phyloP scores from a whole-genome alignment of 805 yeast species.

The Ogataea kodamae region DNA sequence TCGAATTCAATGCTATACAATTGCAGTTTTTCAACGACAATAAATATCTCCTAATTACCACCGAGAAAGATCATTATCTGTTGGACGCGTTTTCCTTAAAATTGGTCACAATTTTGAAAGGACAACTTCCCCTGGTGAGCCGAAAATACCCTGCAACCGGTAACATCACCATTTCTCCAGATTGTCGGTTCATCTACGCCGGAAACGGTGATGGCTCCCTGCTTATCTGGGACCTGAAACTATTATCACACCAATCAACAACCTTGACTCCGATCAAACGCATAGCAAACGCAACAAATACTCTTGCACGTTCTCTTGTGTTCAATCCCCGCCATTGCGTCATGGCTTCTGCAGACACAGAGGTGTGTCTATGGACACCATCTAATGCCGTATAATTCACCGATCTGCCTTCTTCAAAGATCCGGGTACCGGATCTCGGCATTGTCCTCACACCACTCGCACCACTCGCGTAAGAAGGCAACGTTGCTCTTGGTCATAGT shows the following conservation, averaged over 20 bases:
- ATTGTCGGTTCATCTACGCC: conserved; percentile 57
- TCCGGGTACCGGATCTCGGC: conserved; percentile 70
- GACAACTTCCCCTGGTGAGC: conserved; percentile 39
- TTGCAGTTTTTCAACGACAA: conserved; percentile 46
- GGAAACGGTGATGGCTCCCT: conserved; percentile 56
- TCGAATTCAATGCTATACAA: conserved; percentile 19
- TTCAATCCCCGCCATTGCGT: conserved; percentile 61
- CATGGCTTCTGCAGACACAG: conserved; percentile 63
- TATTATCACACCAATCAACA: conserved; percentile 4
- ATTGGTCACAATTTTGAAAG: conserved; percentile 37
- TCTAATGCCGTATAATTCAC: no score
- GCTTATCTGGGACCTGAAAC: conserved; percentile 47
- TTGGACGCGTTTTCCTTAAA: conserved; percentile 15
- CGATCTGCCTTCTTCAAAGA: conserved; percentile 30
- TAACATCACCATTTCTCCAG: conserved; percentile 59
- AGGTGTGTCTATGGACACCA: conserved; percentile 43
- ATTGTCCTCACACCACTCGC: conserved; percentile 60
- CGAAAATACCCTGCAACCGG: conserved; percentile 47
- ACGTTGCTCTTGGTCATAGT: conserved; percentile 46
- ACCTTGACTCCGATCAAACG: conserved; percentile 21
- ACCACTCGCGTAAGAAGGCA: conserved; percentile 61
- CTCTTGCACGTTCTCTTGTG: conserved; percentile 45
- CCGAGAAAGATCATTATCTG: conserved; percentile 23
- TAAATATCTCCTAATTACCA: conserved; percentile 33
- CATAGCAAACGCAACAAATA: conserved; percentile 18